Evolutionary conservation across 495 filamentous ascomycete species (phyloP).

Genomic region (Lichenothelia convexa): DNA sequence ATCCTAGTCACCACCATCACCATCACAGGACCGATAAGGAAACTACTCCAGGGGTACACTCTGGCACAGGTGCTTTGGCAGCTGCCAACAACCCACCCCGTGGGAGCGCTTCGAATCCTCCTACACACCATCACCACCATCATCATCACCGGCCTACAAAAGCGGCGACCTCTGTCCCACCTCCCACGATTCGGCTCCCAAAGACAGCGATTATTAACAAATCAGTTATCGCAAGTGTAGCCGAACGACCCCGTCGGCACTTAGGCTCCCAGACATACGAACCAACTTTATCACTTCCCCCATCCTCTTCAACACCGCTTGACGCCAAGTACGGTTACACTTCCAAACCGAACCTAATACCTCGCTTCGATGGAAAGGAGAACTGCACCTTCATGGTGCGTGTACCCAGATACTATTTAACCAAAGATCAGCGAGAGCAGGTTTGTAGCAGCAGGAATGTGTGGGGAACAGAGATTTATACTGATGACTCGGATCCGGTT

Average conservation of each 20-base stretch:
- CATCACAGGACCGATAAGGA: constrained; percentile 60
- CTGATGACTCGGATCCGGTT: constrained; percentile 85
- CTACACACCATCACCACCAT: constrained; percentile 13
- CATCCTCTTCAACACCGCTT: constrained; percentile 22
- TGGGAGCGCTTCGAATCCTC: too few species aligned
- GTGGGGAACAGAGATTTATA: constrained; percentile 90
- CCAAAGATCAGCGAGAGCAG: constrained; percentile 47
- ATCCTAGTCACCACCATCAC: constrained; percentile 46
- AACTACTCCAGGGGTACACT: too few species aligned
- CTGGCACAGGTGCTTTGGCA: not conserved
- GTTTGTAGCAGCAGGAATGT: constrained; percentile 60
- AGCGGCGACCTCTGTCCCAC: constrained; percentile 20
- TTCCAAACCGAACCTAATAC: constrained; percentile 55
- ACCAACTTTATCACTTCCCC: constrained; percentile 29
- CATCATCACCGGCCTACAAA: constrained; percentile 21
- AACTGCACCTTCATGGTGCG: constrained; percentile 84
- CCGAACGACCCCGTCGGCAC: constrained; percentile 55
- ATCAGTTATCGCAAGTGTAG: constrained; percentile 47
- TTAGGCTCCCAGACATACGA: constrained; percentile 53
- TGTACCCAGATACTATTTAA: constrained; percentile 63
- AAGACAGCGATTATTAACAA: constrained; percentile 45
- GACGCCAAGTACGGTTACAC: constrained; percentile 43
- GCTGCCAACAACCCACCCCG: constrained; percentile 1
- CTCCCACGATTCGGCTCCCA: constrained; percentile 37
- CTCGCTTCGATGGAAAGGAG: constrained; percentile 60